Percentiles rank a stretch among this genome's conserved stretches.
phyloP scores from a whole-genome alignment of 495 filamentous ascomycete species.

The Staphylotrichum tortipilum region DNA sequence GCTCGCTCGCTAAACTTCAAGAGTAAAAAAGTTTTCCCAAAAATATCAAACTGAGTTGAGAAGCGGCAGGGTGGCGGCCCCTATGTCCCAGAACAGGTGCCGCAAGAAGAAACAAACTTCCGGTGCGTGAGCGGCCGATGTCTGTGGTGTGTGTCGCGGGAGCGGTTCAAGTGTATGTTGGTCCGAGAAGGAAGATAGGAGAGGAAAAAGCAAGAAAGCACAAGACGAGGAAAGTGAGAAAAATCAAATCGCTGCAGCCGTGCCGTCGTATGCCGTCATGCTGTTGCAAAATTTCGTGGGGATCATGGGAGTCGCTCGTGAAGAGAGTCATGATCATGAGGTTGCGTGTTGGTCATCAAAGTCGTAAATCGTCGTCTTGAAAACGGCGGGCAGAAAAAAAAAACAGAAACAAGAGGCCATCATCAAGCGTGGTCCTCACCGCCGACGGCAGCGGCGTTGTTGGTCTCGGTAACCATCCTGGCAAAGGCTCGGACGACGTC shows the following conservation, averaged over 20 bases:
- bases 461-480: constrained; percentile 66
- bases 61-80: not conserved
- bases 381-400: too few relatives aligned
- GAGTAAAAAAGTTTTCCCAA: constrained; percentile 1
- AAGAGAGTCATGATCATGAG: constrained; percentile 13
- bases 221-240: constrained; percentile 24
- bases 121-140: constrained; percentile 29
- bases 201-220: constrained; percentile 23
- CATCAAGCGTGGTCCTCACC: constrained; percentile 26
- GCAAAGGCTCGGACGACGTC: constrained; percentile 91
- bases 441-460: constrained; percentile 23
- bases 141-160: constrained; percentile 27
- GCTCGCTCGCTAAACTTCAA: constrained; percentile 23
- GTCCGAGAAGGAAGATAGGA: constrained; percentile 7
- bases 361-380: too few relatives aligned
- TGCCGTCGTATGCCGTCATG: constrained; percentile 8
- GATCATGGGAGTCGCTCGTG: constrained; percentile 8
- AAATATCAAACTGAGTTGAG: constrained; percentile 11
- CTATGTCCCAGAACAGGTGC: not conserved
- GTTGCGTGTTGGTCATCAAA: constrained; percentile 10
- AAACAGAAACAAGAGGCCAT: constrained; percentile 12
- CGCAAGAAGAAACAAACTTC: constrained; percentile 22
- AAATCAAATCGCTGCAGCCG: constrained; percentile 7
- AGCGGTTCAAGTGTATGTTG: constrained; percentile 28
- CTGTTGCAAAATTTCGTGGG: constrained; percentile 7